Base-by-base conservation (phyloP, 1,284 basidiomycete genomes). In the Inonotus hispidus region DNA sequence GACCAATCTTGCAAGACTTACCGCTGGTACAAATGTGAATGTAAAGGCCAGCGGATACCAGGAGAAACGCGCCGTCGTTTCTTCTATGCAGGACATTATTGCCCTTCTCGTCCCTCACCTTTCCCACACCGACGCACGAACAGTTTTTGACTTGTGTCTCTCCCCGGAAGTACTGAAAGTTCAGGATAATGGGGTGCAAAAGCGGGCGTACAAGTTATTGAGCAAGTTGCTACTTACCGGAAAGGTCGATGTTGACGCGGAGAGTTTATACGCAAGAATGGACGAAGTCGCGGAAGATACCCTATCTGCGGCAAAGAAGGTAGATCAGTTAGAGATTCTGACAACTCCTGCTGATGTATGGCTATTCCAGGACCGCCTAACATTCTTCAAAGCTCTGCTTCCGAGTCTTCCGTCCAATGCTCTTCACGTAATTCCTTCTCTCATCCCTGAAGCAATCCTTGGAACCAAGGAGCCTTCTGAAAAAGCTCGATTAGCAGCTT, bases 391-490 rank as follows among this genome's bases (percentile, higher is more conserved):
- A 1, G 77, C 82, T 0, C 79, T 99, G n/a, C 80, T 98, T 19
- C 79, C 85, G 3, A 73, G 75, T 27, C 81, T 98, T 35, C 88
- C 92, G 0, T 72, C 82, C 1, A 82, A 85, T 16, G 81, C 88
- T 32, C 76, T 99, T 63, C 92, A 98, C 69, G 75, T 95, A 56
- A 85, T 99, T 53, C 92, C 94, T 1, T 87, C 88, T 2, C 78
- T 99, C 55, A 90, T 99, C 54, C 93, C 96, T 0, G 97, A 99
- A 76, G 94, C 93, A 14, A 91, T 98, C 3, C 78, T 99, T n/a
- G 95, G 93, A 1, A 98, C 95, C 29, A 99, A 99, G 72, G 97
- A 99, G 72, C 92, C 95, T 7, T 98, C 97, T 39, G 94, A 96
- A 72, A 93, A 93, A 68, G 90, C 94, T 0, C 83, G 97, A 54